Evolutionary conservation across 176 grass and related monocot genomes (phyloP).

Genomic region (Oryza australiensis): DNA sequence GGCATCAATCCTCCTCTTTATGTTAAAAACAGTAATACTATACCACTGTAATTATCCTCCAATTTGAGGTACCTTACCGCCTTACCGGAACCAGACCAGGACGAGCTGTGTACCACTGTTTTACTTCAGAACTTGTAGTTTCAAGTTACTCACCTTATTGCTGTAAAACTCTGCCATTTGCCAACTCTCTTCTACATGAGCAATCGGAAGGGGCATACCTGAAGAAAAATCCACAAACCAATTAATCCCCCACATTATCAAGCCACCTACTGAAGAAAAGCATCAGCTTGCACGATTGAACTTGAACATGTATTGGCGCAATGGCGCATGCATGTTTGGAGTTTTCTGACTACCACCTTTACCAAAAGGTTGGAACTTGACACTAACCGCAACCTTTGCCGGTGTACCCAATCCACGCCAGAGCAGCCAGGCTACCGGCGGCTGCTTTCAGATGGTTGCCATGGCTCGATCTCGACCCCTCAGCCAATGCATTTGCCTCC

Average conservation of each 20-base stretch:
- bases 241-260: neutral
- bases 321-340: neutral
- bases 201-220: slow-evolving; percentile 66
- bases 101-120: neutral
- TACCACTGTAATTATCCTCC: neutral
- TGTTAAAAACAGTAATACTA: neutral
- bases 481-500: slow-evolving; percentile 46
- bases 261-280: neutral
- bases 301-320: neutral
- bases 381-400: slow-evolving; percentile 59
- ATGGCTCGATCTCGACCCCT: slow-evolving; percentile 43
- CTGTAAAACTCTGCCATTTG: slow-evolving; percentile 73
- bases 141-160: slow-evolving; percentile 40
- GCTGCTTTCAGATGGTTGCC: slow-evolving; percentile 62
- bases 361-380: slow-evolving; percentile 14
- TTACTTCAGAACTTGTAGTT: neutral
- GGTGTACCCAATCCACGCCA: slow-evolving; percentile 62
- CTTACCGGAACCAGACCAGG: neutral
- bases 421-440: slow-evolving; percentile 49
- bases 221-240: neutral
- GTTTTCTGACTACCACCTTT: neutral
- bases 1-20: neutral
- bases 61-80: neutral
- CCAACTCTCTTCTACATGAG: slow-evolving; percentile 71
- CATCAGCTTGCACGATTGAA: neutral